A percentile compares a stretch with the other conserved stretches of the same genome.
Conservation (phyloP, 2,329 filamentous ascomycete genomes). For the Pestalotiopsis sp. region DNA sequence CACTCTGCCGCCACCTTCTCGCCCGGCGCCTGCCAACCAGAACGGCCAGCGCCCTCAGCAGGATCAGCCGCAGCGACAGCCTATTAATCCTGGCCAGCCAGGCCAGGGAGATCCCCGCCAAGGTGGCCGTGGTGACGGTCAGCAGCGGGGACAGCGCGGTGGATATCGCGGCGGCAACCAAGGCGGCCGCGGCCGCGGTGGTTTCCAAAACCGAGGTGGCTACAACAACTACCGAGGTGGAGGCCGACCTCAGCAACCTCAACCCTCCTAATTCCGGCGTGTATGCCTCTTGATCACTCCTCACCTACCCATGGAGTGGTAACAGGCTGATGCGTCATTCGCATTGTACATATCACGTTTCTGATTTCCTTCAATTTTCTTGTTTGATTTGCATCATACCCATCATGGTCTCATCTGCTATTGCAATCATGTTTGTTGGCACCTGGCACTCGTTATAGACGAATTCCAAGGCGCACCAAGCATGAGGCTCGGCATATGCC, state of each 20-base stretch:
- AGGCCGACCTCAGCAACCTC: constrained; percentile 33
- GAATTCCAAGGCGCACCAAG: constrained; percentile 28
- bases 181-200: constrained; percentile 33
- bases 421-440: constrained; percentile 14
- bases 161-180: constrained; percentile 28
- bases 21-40: constrained; percentile 27
- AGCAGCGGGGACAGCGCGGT: constrained; percentile 34
- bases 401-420: constrained; percentile 29
- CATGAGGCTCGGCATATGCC: constrained; percentile 23
- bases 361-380: constrained; percentile 30
- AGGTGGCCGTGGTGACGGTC: constrained; percentile 30
- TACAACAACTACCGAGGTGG: constrained; percentile 37
- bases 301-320: background rate
- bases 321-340: background rate
- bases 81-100: constrained; percentile 18
- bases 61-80: constrained; percentile 25
- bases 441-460: constrained; percentile 23
- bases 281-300: background rate
- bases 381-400: constrained; percentile 36
- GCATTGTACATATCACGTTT: constrained; percentile 33
- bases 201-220: constrained; percentile 32
- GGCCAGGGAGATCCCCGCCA: constrained; percentile 29
- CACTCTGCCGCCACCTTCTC: constrained; percentile 33
- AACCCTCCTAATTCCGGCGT: constrained; percentile 16
- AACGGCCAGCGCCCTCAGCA: constrained; percentile 30